Evolutionary conservation across 2,329 filamentous ascomycete genomes (phyloP).

Genomic region (Trichoderma cornu-damae): DNA sequence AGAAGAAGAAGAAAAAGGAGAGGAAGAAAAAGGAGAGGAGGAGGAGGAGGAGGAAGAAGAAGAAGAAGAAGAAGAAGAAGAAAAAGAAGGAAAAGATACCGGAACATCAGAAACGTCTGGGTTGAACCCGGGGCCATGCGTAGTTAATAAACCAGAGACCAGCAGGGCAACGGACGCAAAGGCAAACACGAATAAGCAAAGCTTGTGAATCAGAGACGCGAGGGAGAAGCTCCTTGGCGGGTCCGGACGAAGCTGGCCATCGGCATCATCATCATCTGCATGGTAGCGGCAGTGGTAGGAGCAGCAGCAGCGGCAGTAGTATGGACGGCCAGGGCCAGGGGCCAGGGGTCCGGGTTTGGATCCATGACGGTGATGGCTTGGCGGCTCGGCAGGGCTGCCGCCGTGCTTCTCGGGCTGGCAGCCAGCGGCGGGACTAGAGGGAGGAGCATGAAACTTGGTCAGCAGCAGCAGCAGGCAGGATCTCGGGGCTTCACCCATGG

Average conservation of each 20-base stretch:
- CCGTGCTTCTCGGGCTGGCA: constrained; percentile 1
- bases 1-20: neutral
- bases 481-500: constrained; percentile 11
- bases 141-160: constrained; percentile 10
- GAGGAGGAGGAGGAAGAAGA: constrained; percentile 2
- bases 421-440: neutral
- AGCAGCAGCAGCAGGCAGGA: constrained; percentile 6
- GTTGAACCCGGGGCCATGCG: neutral
- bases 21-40: neutral
- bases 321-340: neutral
- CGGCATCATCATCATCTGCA: too few species aligned
- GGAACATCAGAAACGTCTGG: neutral
- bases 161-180: constrained; percentile 9
- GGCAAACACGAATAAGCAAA: constrained; percentile 10
- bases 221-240: constrained; percentile 12
- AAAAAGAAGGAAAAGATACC: neutral
- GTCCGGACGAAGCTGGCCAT: constrained; percentile 3
- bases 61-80: neutral
- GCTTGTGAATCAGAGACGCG: constrained; percentile 18
- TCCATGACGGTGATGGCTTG: constrained; percentile 7
- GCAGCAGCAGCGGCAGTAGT: too few species aligned
- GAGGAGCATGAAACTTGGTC: constrained; percentile 4
- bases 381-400: constrained; percentile 12
- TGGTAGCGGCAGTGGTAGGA: too few species aligned
- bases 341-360: constrained; percentile 12